A percentile compares a stretch with the other conserved stretches of the same genome.
phyloP scores from a whole-genome alignment of 352 stramenopile species.

The Globisporangium yorkense region DNA sequence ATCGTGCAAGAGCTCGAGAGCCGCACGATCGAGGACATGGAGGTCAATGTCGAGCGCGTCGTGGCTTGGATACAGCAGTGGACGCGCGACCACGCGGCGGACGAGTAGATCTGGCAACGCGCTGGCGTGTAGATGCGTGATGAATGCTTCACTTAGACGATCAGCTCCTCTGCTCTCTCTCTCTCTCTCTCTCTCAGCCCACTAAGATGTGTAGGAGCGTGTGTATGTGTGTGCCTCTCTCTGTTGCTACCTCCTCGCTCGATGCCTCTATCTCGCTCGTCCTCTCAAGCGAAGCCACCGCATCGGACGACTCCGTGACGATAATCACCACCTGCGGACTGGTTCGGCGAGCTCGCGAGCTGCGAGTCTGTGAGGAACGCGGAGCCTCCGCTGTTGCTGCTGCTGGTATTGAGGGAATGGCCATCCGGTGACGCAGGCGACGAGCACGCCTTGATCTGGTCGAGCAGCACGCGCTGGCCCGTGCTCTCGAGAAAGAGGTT shows the following conservation, averaged over 20 bases:
- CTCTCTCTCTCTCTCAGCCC: neutral
- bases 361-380: neutral
- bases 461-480: slow-evolving; percentile 36
- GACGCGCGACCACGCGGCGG: slow-evolving; percentile 52
- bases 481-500: slow-evolving; percentile 42
- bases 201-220: neutral
- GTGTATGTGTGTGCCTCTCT: too few relatives aligned
- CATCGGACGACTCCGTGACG: slow-evolving; percentile 2
- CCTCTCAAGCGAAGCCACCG: slow-evolving; percentile 4
- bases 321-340: neutral
- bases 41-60: slow-evolving; percentile 92
- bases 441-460: slow-evolving; percentile 46
- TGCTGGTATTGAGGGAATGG: slow-evolving; percentile 4
- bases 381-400: neutral
- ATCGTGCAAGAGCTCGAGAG: slow-evolving; percentile 95
- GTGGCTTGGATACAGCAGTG: slow-evolving; percentile 92
- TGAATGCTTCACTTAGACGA: neutral
- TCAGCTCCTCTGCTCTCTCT: neutral
- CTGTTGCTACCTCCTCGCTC: too few relatives aligned
- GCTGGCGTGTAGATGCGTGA: too few relatives aligned
- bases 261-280: neutral
- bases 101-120: slow-evolving; percentile 6
- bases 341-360: neutral
- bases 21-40: slow-evolving; percentile 95
- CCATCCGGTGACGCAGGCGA: slow-evolving; percentile 9